Conservation (phyloP, 495 filamentous ascomycete genomes). For the Xylaria nigripes region DNA sequence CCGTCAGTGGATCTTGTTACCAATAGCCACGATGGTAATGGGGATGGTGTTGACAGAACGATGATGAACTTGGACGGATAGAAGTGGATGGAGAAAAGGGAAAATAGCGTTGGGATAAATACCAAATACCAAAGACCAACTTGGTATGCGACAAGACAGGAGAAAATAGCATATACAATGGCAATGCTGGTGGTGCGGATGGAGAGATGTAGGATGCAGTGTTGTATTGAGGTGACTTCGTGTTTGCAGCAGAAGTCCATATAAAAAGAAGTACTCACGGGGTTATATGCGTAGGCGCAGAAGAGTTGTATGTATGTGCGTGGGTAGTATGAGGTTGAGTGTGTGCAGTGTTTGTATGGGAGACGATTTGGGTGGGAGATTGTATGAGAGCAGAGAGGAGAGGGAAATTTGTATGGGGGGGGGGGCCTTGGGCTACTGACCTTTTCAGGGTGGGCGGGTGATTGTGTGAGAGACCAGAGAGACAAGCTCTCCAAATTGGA, state of each 20-base stretch:
- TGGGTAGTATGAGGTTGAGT: slow-evolving; percentile 29
- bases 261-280: slow-evolving; percentile 33
- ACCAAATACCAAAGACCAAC: slow-evolving; percentile 1
- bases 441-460: slow-evolving; percentile 56
- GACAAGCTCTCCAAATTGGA: slow-evolving; percentile 28
- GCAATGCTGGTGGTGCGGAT: background rate
- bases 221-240: slow-evolving; percentile 27
- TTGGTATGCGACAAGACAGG: background rate
- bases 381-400: slow-evolving; percentile 52
- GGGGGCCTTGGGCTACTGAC: slow-evolving; percentile 31
- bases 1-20: slow-evolving; percentile 15
- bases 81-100: background rate
- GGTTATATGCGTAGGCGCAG: slow-evolving; percentile 21
- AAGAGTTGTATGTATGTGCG: slow-evolving; percentile 5
- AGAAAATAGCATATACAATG: background rate
- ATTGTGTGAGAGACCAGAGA: slow-evolving; percentile 41
- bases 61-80: background rate
- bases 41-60: slow-evolving; percentile 1
- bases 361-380: slow-evolving; percentile 41
- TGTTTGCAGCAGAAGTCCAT: slow-evolving; percentile 26
- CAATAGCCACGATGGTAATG: slow-evolving; percentile 12
- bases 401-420: slow-evolving; percentile 49
- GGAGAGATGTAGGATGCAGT: background rate
- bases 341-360: slow-evolving; percentile 48
- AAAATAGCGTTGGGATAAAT: background rate